Evolutionary conservation across 2,329 filamentous ascomycete species (phyloP).

Genomic region (Xylogone sp.): DNA sequence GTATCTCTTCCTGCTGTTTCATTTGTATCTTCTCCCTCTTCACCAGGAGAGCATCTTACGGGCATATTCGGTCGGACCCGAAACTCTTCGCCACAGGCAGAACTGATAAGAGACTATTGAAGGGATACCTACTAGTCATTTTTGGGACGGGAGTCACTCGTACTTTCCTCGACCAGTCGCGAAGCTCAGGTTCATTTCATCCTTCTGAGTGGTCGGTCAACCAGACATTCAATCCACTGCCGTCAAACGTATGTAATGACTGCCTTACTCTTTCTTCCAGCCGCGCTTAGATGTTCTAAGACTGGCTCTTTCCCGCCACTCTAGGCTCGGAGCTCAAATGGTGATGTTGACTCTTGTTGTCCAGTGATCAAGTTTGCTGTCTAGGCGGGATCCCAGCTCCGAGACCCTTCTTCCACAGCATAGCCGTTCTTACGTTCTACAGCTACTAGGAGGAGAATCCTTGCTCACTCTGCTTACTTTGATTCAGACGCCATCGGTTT

Average conservation of each 20-base stretch:
- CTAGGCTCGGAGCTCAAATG: constrained; percentile 19
- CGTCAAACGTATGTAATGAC: constrained; percentile 13
- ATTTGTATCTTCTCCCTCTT: background rate
- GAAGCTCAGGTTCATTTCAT: constrained; percentile 9
- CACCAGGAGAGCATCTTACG: background rate
- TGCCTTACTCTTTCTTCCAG: constrained; percentile 12
- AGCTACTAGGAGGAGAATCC: too few relatives aligned
- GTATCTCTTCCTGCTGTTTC: background rate
- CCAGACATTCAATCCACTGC: constrained; percentile 12
- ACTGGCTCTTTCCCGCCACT: constrained; percentile 15
- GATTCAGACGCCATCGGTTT: background rate
- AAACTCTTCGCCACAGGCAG: constrained; percentile 7
- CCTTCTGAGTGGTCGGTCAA: constrained; percentile 19
- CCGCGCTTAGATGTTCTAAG: constrained; percentile 5
- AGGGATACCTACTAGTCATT: background rate
- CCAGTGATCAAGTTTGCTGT: constrained; percentile 16
- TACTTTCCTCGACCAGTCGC: constrained; percentile 18
- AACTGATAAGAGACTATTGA: background rate
- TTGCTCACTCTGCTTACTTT: too few relatives aligned
- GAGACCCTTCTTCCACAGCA: background rate
- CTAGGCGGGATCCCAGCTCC: background rate
- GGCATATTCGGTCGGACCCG: constrained; percentile 1
- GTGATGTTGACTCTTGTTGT: constrained; percentile 9
- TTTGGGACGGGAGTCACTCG: background rate
- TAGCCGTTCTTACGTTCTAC: too few relatives aligned